Conservation (phyloP, 495 filamentous ascomycete species). For the Podospora bellae-mahoneyi region DNA sequence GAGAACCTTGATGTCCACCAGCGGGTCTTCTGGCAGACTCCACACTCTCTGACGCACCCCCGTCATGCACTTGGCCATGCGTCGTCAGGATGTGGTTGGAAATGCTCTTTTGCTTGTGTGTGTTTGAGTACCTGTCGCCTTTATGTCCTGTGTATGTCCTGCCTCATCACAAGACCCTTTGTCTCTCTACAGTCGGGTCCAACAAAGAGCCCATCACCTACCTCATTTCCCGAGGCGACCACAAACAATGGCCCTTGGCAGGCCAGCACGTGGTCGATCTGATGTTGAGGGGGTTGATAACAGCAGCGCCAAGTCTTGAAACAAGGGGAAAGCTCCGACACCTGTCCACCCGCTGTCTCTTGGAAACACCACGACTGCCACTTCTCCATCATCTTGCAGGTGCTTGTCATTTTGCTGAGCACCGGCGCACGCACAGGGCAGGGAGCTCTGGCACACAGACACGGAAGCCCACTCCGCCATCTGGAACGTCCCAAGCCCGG, state of each 20-base stretch:
- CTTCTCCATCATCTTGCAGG: neutral
- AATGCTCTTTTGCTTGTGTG: too few species aligned
- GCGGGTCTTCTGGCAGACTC: neutral
- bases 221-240: neutral
- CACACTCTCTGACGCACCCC: neutral
- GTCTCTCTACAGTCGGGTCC: neutral
- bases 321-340: neutral
- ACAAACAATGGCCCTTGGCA: neutral
- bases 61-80: neutral
- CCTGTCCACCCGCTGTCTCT: neutral
- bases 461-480: slow-evolving; percentile 11
- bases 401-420: neutral
- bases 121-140: neutral
- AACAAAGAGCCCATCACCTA: neutral
- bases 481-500: slow-evolving; percentile 23
- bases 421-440: slow-evolving; percentile 1
- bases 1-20: neutral
- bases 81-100: too few species aligned
- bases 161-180: neutral
- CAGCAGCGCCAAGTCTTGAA: neutral
- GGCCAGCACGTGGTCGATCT: neutral
- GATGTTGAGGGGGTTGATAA: neutral
- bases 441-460: slow-evolving; percentile 12
- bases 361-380: neutral
- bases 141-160: neutral